phyloP scores from a whole-genome alignment of 306 rosid species.

The Cyclanthera cordifolia region DNA sequence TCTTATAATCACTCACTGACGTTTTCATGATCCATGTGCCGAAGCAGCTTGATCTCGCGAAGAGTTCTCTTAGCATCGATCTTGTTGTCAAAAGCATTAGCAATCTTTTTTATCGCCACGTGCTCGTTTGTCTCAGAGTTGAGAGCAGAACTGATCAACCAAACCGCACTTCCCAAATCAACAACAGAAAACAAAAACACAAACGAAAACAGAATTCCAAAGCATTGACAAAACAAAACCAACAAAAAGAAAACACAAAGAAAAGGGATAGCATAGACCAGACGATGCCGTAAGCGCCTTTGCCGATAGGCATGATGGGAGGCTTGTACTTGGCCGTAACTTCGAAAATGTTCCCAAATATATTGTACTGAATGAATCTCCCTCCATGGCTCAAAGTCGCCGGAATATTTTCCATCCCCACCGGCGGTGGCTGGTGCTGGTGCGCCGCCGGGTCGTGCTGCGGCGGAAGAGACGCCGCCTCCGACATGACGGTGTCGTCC shows the following conservation, averaged over 20 bases:
- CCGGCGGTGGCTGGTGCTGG: slow-evolving; percentile 26
- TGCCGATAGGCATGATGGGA: slow-evolving; percentile 95
- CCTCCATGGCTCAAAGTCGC: slow-evolving; percentile 89
- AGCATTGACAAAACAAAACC: background rate
- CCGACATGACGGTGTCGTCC: slow-evolving; percentile 66
- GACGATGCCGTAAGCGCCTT: slow-evolving; percentile 96
- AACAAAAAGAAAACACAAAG: background rate
- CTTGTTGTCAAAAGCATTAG: slow-evolving; percentile 86
- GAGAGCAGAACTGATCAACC: slow-evolving; percentile 49
- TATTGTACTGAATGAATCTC: slow-evolving; percentile 81
- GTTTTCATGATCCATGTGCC: slow-evolving; percentile 97
- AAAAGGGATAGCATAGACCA: slow-evolving; percentile 33
- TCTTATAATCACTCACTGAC: slow-evolving; percentile 36
- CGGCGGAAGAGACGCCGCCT: slow-evolving; percentile 35
- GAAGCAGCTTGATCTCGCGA: slow-evolving; percentile 93
- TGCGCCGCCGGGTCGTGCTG: slow-evolving; percentile 18
- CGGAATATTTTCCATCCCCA: slow-evolving; percentile 67
- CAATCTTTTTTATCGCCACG: slow-evolving; percentile 90
- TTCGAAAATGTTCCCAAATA: slow-evolving; percentile 83
- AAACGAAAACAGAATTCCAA: background rate
- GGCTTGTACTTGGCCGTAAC: slow-evolving; percentile 90
- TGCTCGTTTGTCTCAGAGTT: slow-evolving; percentile 83
- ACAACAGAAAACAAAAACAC: background rate
- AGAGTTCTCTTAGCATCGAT: slow-evolving; percentile 96
- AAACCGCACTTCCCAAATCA: background rate